phyloP scores from a whole-genome alignment of 2,329 filamentous ascomycete species.

The Camptophora hylomeconis region DNA sequence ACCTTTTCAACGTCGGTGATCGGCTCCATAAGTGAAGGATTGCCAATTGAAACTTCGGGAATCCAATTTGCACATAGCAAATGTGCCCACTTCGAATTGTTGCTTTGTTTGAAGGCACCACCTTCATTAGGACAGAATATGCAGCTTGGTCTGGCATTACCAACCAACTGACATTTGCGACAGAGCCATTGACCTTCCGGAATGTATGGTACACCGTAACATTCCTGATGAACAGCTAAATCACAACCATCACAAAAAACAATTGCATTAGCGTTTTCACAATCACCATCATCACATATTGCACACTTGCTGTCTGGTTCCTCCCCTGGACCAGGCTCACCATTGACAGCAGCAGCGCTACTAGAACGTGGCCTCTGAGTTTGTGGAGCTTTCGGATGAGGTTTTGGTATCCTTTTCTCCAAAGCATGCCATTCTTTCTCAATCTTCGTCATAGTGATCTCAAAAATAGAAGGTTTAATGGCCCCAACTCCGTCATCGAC shows the following conservation, averaged over 20 bases:
- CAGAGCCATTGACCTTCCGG: slow-evolving; percentile 98
- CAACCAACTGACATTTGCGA: slow-evolving; percentile 89
- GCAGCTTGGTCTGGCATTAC: slow-evolving; percentile 82
- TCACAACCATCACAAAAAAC: slow-evolving; percentile 98
- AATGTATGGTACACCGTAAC: slow-evolving; percentile 96
- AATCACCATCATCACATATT: slow-evolving; percentile 98
- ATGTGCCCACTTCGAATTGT: slow-evolving; percentile 92
- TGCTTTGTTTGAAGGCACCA: slow-evolving; percentile 96
- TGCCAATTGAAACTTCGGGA: slow-evolving; percentile 87
- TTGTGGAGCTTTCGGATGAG: slow-evolving; percentile 89
- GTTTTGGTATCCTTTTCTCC: slow-evolving; percentile 93
- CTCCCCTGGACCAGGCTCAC: slow-evolving; percentile 70
- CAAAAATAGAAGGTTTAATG: slow-evolving; percentile 87
- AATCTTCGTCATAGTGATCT: slow-evolving; percentile 97
- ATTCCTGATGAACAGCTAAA: slow-evolving; percentile 94
- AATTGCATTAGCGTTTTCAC: slow-evolving; percentile 97
- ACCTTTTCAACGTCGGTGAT: slow-evolving; percentile 98
- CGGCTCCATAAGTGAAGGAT: slow-evolving; percentile 95
- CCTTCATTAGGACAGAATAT: slow-evolving; percentile 98
- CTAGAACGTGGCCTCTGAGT: slow-evolving; percentile 86
- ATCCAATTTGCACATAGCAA: slow-evolving; percentile 97
- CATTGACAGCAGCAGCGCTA: slow-evolving; percentile 88
- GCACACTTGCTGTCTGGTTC: slow-evolving; percentile 96
- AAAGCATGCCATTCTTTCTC: slow-evolving; percentile 97
- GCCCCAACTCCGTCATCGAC: slow-evolving; percentile 61